Evolutionary conservation across 495 filamentous ascomycete species (phyloP), one percentile per base, ranked within the genome.

Genomic region (Podospora australis): DNA sequence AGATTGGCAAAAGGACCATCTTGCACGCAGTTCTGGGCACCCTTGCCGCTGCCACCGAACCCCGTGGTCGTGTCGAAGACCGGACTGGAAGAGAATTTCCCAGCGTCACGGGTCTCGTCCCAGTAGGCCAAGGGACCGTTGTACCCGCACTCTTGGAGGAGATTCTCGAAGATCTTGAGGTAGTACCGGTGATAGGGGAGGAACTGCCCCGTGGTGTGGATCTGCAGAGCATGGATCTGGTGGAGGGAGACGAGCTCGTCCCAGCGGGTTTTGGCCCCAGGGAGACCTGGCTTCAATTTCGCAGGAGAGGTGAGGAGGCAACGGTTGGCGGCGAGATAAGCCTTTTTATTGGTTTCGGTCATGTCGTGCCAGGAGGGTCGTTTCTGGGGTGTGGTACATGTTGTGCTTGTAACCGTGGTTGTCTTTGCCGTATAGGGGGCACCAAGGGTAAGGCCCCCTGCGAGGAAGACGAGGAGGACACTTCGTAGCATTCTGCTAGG

Each of bases 101-200:
- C 73, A 22, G 68, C 68, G 46, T 75, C 73, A 21, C 36, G 44
- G 14, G 56, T 14, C 41, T 75, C 71, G 39, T 75, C 63, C 73
- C 73, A 75, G 48, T 73, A 77, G 64, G 75, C 70, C 20, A 75
- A 56, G 9, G 58, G 54, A 8, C 70, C 72, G 13, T 41, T 55
- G 52, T 73, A 79, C 20, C 59, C 59, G 47, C 73, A 78, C 39
- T 69, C 67, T 2, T 63, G 54, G 26, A 80, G 53, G 1, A 69
- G 46, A 8, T 64, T 62, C 48, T 74, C 74, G 38, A 72, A 72
- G 5, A 67, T 51, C 11, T 59, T 52, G 6, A 74, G 19, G 36
- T 72, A 71, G 44, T 73, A 74, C 35, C 75, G 61, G 55, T 78
- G 75, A 63, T 71, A 78, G 11, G 69, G 68, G 16, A 77, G 55